These are phyloP conservation scores for Aspergillus glaucus DNA, from an alignment of 2,329 filamentous ascomycete species.

Conservation along the genomic window DNA sequence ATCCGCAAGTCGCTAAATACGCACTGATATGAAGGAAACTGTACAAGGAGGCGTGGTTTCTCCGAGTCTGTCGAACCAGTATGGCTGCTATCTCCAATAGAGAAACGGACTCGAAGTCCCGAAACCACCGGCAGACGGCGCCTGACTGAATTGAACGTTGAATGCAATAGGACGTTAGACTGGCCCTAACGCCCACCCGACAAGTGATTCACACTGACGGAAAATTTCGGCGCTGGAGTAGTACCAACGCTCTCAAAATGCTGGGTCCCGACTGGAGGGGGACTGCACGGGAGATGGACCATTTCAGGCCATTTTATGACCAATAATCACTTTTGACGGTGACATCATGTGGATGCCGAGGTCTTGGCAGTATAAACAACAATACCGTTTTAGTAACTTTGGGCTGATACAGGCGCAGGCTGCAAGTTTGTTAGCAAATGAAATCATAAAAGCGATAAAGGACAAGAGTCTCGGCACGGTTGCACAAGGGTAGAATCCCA, in stretches of 20 bases:
- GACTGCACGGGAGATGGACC: conserved; percentile 4
- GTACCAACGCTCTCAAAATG: conserved; percentile 6
- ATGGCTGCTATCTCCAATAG: not conserved
- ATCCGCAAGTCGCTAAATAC: not conserved
- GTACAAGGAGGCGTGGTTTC: too few relatives aligned
- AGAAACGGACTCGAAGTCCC: not conserved
- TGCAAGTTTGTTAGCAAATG: conserved; percentile 20
- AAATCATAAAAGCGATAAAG: conserved; percentile 6
- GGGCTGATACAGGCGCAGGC: conserved; percentile 41
- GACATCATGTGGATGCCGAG: conserved; percentile 14
- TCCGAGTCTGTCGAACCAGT: too few relatives aligned
- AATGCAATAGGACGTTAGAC: not conserved
- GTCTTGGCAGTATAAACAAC: conserved; percentile 13
- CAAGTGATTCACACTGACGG: conserved; percentile 7
- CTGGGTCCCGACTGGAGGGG: conserved; percentile 2
- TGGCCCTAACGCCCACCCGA: conserved; percentile 2
- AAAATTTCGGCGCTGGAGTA: conserved; percentile 4
- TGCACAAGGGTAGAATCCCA: conserved; percentile 9
- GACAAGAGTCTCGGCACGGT: conserved; percentile 17
- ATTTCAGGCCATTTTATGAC: not conserved
- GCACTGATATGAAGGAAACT: too few relatives aligned
- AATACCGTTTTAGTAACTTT: conserved; percentile 35
- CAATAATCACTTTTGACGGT: conserved; percentile 7
- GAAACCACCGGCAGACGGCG: not conserved
- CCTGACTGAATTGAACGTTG: not conserved